Base-by-base conservation (phyloP, 805 yeast species). In the Allodekkera sacchari region DNA sequence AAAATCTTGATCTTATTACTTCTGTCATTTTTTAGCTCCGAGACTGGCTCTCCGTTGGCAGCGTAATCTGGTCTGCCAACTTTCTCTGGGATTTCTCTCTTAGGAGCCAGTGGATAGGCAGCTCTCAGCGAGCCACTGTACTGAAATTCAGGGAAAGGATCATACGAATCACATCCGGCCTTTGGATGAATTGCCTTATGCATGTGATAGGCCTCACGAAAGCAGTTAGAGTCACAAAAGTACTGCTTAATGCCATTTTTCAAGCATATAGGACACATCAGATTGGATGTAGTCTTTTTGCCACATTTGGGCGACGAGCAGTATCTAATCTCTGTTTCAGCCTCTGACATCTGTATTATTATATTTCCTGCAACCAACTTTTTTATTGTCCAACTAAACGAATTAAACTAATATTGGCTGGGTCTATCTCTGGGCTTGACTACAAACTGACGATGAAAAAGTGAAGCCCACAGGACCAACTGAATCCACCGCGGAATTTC, bases 221-320 rank as follows among this genome's bases (percentile, higher is more conserved):
- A 89, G 57, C 98, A 89, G 1, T 60, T 59, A 43, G 88, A 95
- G 49, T 77, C 70, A 61, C 98, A 92, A 58, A 89, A 92, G 13
- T 68, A 68, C 30, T 72, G 63, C 25, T 66, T 63, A 30, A 72
- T 45, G 11, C 76, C 83, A 38, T 67, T 68, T 51, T 92, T 88
- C 39, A 92, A 59, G 57, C 98, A 92, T 11, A 88, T 65, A 0
- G 98, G 98, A 56, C 98, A 92, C 53, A 87, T 87, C 43, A 92
- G 64, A 25, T 67, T 57, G 14, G 94, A 80, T 4, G 63, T 63
- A 10, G 95, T 87, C 22, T 66, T 70, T 47, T 85, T 87, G 14
- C 92, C 92, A 63, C 98, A 92, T 45, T 74, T 83, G 14, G 83
- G 73, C 16, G 95, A 82, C 8, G 83, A 63, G 58, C 96, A 89